These are phyloP conservation scores for Leccinum olivaceopallidum DNA, from an alignment of 768 basidiomycete genomes.

Conservation along the genomic window DNA sequence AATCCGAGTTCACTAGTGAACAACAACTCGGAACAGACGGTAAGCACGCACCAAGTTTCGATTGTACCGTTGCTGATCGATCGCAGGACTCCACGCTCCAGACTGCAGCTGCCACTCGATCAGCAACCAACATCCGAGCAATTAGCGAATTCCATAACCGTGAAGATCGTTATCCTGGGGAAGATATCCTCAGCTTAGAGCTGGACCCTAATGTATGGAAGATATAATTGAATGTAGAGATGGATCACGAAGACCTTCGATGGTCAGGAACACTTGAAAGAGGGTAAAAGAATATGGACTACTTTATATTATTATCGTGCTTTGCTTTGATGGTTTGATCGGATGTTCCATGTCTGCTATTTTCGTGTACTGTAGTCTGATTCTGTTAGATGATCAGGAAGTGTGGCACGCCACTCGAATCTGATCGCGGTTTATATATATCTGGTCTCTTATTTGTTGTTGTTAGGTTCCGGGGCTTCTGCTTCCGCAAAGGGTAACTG, in stretches of 20 bases:
- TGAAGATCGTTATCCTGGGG: constrained; percentile 14
- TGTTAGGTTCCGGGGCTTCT: constrained; percentile 17
- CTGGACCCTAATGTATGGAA: not conserved
- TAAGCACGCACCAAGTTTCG: not conserved
- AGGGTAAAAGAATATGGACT: not conserved
- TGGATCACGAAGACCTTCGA: not conserved
- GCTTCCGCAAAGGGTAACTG: not conserved
- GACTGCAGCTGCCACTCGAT: not conserved
- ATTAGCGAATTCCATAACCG: constrained; percentile 13
- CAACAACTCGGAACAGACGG: constrained; percentile 7
- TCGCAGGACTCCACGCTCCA: not conserved
- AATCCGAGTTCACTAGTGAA: constrained; percentile 4
- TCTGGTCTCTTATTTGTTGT: constrained; percentile 6
- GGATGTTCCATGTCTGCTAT: not conserved
- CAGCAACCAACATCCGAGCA: not conserved
- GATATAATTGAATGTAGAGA: no score
- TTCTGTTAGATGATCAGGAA: not conserved
- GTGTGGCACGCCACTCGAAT: not conserved
- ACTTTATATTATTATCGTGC: not conserved
- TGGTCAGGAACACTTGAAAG: not conserved
- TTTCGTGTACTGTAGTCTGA: not conserved
- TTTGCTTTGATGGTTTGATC: not conserved
- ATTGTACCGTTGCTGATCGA: not conserved
- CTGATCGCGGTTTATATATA: not conserved
- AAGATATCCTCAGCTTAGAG: constrained; percentile 16